Conservation (phyloP, 2,329 filamentous ascomycete species). For the Kalmusia sp. region DNA sequence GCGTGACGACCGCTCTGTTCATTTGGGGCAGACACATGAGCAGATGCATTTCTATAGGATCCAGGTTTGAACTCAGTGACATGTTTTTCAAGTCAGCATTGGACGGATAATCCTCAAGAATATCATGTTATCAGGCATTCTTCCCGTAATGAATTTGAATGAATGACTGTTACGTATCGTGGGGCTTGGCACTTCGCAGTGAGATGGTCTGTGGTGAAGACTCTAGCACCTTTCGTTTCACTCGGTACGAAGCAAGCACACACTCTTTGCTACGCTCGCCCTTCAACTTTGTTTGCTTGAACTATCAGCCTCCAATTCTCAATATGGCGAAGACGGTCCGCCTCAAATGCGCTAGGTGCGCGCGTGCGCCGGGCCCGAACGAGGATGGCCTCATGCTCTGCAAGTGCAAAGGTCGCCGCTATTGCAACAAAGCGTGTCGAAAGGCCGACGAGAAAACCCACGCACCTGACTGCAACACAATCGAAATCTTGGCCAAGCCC, state of each 20-base stretch:
- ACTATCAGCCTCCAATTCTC: background rate
- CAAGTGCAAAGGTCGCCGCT: constrained; percentile 1
- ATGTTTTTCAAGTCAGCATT: too few relatives aligned
- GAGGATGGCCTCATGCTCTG: background rate
- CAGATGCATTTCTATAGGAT: too few relatives aligned
- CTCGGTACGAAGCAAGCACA: background rate
- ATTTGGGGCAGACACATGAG: too few relatives aligned
- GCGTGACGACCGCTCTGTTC: too few relatives aligned
- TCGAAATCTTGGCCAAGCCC: constrained; percentile 1
- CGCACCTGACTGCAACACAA: constrained; percentile 1
- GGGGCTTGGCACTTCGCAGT: background rate
- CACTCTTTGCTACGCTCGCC: background rate
- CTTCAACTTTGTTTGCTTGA: too few relatives aligned
- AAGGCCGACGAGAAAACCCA: background rate
- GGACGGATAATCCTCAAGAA: too few relatives aligned
- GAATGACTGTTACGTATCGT: background rate
- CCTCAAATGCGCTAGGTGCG: background rate
- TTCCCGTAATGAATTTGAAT: too few relatives aligned
- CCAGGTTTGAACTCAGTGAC: too few relatives aligned
- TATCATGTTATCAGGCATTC: too few relatives aligned
- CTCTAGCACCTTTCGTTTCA: background rate
- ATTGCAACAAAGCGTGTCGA: constrained; percentile 1
- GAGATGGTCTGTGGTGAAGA: background rate
- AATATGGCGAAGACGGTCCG: background rate
- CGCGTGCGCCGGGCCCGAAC: background rate